Conservation (phyloP, 1,284 basidiomycete genomes). For the Fomitopsis betulina region DNA sequence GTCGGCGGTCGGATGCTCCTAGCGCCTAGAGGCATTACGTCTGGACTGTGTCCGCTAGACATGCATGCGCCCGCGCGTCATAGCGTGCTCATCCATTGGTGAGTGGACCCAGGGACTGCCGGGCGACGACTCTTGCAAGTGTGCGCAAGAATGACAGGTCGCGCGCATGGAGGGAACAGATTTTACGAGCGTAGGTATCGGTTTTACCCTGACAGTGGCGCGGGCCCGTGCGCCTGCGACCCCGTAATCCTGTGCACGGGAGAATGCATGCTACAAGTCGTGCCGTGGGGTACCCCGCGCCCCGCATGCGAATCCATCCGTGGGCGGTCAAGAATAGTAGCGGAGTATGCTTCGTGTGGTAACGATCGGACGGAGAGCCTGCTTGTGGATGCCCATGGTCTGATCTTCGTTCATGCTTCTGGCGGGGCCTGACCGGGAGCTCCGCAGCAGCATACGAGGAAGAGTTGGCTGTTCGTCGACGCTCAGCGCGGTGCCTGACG, state of each 20-base stretch:
- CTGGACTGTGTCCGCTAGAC: too few relatives aligned
- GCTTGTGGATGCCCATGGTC: not conserved
- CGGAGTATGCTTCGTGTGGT: not conserved
- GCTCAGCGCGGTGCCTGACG: not conserved
- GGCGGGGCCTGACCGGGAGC: not conserved
- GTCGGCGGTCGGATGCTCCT: too few relatives aligned
- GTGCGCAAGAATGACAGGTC: too few relatives aligned
- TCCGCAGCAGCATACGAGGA: not conserved
- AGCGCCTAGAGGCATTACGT: too few relatives aligned
- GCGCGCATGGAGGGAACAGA: too few relatives aligned
- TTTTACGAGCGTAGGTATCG: not conserved
- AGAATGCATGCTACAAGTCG: not conserved
- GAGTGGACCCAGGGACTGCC: too few relatives aligned
- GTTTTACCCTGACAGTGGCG: not conserved
- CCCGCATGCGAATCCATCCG: not conserved
- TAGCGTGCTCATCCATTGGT: too few relatives aligned
- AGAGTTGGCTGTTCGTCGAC: not conserved
- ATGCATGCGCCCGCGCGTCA: too few relatives aligned
- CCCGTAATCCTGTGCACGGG: not conserved
- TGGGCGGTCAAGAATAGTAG: not conserved
- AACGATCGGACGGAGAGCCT: not conserved
- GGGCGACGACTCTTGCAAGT: too few relatives aligned
- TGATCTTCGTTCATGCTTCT: not conserved
- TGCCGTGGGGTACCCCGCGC: not conserved
- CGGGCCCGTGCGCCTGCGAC: not conserved